Base-by-base conservation (phyloP, 345 rosid species). In the Salix brachista region DNA sequence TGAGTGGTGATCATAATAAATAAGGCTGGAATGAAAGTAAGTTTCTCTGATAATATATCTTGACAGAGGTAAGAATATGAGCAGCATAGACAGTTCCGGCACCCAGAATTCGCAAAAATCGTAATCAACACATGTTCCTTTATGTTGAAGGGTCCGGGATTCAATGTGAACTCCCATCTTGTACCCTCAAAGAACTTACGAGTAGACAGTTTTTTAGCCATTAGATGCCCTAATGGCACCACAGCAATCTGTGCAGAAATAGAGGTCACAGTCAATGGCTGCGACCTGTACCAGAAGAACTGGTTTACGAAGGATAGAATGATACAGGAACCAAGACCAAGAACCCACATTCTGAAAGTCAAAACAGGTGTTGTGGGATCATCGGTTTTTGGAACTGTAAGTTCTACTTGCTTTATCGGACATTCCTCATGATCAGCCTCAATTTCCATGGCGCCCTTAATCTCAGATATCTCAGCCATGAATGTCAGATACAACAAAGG, bases 351-450 rank as follows among this genome's bases (percentile, higher is more conserved):
- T 66, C 98, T 77, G 84, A 94, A 94, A 1, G 97, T 94, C 56
- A 88, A 75, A 6, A 81, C 89, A 5, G 94, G 94, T 70, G 89
- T 23, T 19, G 87, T 77, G 5, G 93, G 90, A 71, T 94, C 94
- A 46, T 92, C 98, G 4, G 97, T 94, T 80, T 87, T 91, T 1
- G 98, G 92, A 41, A 94, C 98, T 0, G 98, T 94, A 21, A 92
- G 69, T 10, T 89, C 96, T 42, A 94, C 98, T 74, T 92, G 91
- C 62, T 84, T 85, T 42, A 94, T 70, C 12, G 83, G 76, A 48
- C 91, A 86, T 39, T 78, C 85, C 13, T 83, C 88, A 6, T 72
- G 67, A 19, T 14, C 37, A 0, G 41, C 44, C 64, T 71, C 65
- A 18, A 80, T 64, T 26, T 86, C 83, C 86, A 75, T 80, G 28